Conservation (phyloP, 2,329 filamentous ascomycete species). For the Hypoxylon sp. region DNA sequence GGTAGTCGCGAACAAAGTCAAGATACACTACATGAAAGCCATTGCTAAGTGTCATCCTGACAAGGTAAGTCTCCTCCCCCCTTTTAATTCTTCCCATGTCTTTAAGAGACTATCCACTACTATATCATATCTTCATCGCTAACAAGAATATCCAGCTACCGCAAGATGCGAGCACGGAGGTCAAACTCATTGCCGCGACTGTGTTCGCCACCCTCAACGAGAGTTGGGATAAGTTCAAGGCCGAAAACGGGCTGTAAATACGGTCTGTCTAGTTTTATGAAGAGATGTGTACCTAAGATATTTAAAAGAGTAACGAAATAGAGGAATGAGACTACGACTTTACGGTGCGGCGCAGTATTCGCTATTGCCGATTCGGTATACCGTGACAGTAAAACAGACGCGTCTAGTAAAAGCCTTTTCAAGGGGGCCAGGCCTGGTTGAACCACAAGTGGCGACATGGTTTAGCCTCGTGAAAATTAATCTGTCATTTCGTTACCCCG, state of each 20-base stretch:
- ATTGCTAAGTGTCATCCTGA: constrained; percentile 99
- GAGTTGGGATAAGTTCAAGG: constrained; percentile 81
- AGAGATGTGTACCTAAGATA: constrained; percentile 24
- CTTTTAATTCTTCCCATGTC: constrained; percentile 25
- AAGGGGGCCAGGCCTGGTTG: neutral
- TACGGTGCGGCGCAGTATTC: constrained; percentile 24
- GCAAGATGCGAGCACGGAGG: constrained; percentile 75
- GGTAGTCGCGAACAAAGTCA: constrained; percentile 93
- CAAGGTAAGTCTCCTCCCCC: constrained; percentile 76
- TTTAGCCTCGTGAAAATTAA: constrained; percentile 3
- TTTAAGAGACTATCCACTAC: constrained; percentile 11
- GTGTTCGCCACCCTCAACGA: constrained; percentile 80
- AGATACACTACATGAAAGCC: constrained; percentile 98
- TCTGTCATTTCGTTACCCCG: constrained; percentile 14
- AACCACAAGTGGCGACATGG: constrained; percentile 13
- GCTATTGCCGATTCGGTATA: constrained; percentile 16
- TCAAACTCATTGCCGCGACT: constrained; percentile 74
- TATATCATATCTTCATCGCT: constrained; percentile 32
- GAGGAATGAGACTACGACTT: constrained; percentile 43
- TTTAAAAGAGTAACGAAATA: constrained; percentile 20
- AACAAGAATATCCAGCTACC: constrained; percentile 64
- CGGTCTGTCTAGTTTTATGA: constrained; percentile 1
- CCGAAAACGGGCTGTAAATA: constrained; percentile 73
- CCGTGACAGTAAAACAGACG: constrained; percentile 14
- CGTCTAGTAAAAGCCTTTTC: constrained; percentile 5